phyloP scores from a whole-genome alignment of 495 filamentous ascomycete genomes.

The Hypoxylon rickii region DNA sequence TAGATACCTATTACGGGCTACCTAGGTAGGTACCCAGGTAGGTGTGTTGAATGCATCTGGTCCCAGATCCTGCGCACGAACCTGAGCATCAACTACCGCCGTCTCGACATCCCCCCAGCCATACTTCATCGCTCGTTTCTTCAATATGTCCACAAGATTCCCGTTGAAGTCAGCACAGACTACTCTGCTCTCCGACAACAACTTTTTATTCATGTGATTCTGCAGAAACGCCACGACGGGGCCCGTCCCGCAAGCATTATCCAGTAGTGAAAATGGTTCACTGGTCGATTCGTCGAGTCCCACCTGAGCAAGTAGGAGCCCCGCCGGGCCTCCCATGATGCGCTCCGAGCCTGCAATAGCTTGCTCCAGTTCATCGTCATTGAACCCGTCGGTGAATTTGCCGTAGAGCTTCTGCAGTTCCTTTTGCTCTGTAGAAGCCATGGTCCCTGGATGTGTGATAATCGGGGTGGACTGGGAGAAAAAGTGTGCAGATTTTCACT shows the following conservation, averaged over 20 bases:
- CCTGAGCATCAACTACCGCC: constrained; percentile 44
- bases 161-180: constrained; percentile 45
- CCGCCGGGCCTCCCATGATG: constrained; percentile 42
- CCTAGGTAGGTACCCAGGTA: too few species aligned
- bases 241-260: constrained; percentile 49
- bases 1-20: background rate
- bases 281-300: constrained; percentile 37
- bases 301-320: constrained; percentile 41
- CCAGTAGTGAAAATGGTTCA: constrained; percentile 43
- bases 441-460: constrained; percentile 2
- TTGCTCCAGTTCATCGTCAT: constrained; percentile 30
- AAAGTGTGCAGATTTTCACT: too few species aligned
- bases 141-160: constrained; percentile 34
- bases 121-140: constrained; percentile 33
- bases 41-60: too few species aligned
- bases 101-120: constrained; percentile 43
- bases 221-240: constrained; percentile 45
- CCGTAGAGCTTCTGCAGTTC: constrained; percentile 40
- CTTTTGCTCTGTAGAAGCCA: constrained; percentile 28
- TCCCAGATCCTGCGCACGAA: constrained; percentile 18
- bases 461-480: too few species aligned
- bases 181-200: constrained; percentile 44
- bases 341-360: constrained; percentile 37
- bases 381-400: constrained; percentile 10
- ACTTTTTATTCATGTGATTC: constrained; percentile 27